These are phyloP conservation scores for Diaporthe sp. DNA, from an alignment of 2,329 filamentous ascomycete genomes.

Conservation along the genomic window DNA sequence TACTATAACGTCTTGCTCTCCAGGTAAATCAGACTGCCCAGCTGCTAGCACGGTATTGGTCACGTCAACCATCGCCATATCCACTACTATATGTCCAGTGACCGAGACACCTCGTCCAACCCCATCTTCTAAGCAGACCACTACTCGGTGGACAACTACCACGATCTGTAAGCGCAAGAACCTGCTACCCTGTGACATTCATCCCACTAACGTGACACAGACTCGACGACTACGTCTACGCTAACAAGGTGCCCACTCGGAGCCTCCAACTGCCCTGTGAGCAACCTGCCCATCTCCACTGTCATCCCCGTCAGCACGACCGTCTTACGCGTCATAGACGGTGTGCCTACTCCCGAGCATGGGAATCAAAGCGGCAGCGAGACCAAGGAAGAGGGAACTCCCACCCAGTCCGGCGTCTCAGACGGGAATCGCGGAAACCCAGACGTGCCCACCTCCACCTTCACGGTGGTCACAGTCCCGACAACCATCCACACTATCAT, in stretches of 20 bases:
- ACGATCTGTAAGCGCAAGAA: neutral
- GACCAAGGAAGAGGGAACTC: neutral
- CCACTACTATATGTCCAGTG: constrained; percentile 7
- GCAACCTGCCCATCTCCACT: constrained; percentile 12
- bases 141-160: neutral
- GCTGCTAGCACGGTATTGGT: neutral
- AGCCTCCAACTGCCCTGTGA: neutral
- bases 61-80: neutral
- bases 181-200: too few species aligned
- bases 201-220: neutral
- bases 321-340: neutral
- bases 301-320: constrained; percentile 10
- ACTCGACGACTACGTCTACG: neutral
- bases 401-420: neutral
- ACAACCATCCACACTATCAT: neutral
- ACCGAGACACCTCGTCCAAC: neutral
- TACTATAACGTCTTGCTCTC: neutral
- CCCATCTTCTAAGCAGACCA: neutral
- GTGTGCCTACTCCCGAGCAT: neutral
- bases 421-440: neutral
- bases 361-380: neutral
- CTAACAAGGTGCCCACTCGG: constrained; percentile 1
- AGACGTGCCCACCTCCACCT: neutral
- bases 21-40: neutral
- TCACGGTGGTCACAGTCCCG: neutral